These are phyloP conservation scores for Ceratocystis diversiconidia DNA, from an alignment of 2,329 filamentous ascomycete genomes.

Conservation along the genomic window DNA sequence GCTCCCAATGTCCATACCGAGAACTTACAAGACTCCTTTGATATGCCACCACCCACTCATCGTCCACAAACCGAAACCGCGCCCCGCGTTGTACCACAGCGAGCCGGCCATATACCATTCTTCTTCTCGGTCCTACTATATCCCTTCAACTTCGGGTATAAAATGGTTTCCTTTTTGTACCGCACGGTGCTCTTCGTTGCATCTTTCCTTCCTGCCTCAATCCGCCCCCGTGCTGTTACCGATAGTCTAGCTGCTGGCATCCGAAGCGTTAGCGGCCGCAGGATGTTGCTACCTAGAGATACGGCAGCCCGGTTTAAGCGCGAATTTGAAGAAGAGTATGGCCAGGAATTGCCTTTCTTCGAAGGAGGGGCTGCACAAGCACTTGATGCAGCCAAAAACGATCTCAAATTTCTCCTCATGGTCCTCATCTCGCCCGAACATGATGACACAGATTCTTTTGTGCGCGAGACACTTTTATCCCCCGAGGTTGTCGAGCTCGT, in stretches of 20 bases:
- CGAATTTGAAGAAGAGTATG: conserved; percentile 92
- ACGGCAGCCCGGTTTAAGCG: conserved; percentile 77
- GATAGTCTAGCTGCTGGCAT: conserved; percentile 38
- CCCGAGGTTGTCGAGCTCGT: conserved; percentile 61
- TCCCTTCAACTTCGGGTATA: conserved; percentile 70
- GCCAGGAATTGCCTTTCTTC: conserved; percentile 57
- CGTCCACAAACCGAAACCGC: conserved; percentile 45
- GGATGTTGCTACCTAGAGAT: conserved; percentile 70
- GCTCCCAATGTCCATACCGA: conserved; percentile 53
- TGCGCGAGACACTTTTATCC: conserved; percentile 66
- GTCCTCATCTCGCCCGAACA: conserved; percentile 84
- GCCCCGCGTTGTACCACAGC: conserved; percentile 69
- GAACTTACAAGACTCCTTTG: conserved; percentile 53
- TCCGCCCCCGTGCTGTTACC: conserved; percentile 41
- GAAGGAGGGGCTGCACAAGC: conserved; percentile 88
- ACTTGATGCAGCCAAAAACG: conserved; percentile 75
- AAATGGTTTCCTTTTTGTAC: conserved; percentile 53
- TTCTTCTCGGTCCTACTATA: conserved; percentile 42
- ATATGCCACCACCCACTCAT: conserved; percentile 22
- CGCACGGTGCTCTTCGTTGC: conserved; percentile 64
- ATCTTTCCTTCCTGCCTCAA: conserved; percentile 59
- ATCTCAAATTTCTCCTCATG: conserved; percentile 83
- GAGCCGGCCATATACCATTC: conserved; percentile 60
- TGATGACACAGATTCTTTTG: conserved; percentile 74
- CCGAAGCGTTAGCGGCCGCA: conserved; percentile 52